Percentiles rank a stretch among this genome's conserved stretches.
Conservation (phyloP, 108 stramenopile genomes). For the Cyclotella distinguenda region DNA sequence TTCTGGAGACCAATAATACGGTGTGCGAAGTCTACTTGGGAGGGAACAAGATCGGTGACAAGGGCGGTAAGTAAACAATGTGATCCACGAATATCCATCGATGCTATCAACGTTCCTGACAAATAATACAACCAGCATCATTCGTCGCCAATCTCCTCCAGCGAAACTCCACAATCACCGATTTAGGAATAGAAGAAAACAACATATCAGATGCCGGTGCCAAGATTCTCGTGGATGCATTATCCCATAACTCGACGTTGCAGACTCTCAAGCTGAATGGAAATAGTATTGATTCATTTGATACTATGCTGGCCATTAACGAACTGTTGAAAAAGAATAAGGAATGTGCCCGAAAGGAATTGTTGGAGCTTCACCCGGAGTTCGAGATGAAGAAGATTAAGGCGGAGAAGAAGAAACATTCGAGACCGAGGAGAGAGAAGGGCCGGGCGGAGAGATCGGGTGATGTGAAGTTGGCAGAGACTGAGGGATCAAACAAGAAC, state of each 20-base stretch:
- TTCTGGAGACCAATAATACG: constrained; percentile 1
- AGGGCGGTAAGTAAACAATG: constrained; percentile 1
- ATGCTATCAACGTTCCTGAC: no score
- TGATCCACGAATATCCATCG: no score
- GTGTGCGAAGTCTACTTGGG: constrained; percentile 13
- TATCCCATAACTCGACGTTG: constrained; percentile 3
- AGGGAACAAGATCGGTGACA: constrained; percentile 14
- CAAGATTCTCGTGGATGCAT: constrained; percentile 1
- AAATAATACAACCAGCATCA: no score
- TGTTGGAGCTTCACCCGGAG: constrained; percentile 1
- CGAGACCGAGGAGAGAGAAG: not conserved
- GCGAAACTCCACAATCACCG: constrained; percentile 2
- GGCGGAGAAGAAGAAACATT: not conserved
- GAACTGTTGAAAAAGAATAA: constrained; percentile 6
- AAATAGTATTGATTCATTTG: constrained; percentile 6
- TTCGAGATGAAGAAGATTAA: constrained; percentile 5
- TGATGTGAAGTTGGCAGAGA: not conserved
- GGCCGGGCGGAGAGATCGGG: no score
- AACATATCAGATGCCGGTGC: constrained; percentile 10
- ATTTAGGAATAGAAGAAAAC: constrained; percentile 14
- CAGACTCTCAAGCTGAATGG: constrained; percentile 13
- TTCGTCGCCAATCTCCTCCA: constrained; percentile 4
- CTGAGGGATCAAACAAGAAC: no score
- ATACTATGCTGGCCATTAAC: constrained; percentile 4
- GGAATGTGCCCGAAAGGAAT: constrained; percentile 6